A percentile compares a stretch with the other conserved stretches of the same genome.
Conservation (phyloP, 768 basidiomycete genomes). For the Suillus decipiens region DNA sequence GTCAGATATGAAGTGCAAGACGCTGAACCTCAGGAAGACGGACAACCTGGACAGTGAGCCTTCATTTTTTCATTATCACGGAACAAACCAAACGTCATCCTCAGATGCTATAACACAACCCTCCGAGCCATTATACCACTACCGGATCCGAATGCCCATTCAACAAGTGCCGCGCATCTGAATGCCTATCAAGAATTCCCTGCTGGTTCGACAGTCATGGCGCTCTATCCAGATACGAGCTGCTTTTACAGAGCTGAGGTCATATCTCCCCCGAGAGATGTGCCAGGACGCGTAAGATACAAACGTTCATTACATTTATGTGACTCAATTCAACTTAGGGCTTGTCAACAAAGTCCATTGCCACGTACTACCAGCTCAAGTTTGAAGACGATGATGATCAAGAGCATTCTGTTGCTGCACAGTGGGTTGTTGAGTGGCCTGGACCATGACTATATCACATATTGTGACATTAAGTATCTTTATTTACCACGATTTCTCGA, state of each 20-base stretch:
- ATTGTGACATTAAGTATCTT: slow-evolving; percentile 8
- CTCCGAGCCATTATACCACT: slow-evolving; percentile 75
- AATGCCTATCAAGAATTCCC: slow-evolving; percentile 73
- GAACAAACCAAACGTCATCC: slow-evolving; percentile 2
- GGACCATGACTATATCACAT: slow-evolving; percentile 27
- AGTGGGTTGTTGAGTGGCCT: slow-evolving; percentile 84
- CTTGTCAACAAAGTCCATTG: slow-evolving; percentile 47
- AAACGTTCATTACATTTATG: slow-evolving; percentile 8
- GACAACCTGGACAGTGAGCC: slow-evolving; percentile 60
- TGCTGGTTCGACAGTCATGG: slow-evolving; percentile 75
- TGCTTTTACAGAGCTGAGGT: slow-evolving; percentile 91
- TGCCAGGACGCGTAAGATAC: slow-evolving; percentile 40
- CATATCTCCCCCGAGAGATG: slow-evolving; percentile 60
- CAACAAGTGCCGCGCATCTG: slow-evolving; percentile 62
- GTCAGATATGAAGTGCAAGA: slow-evolving; percentile 84
- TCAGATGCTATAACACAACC: slow-evolving; percentile 68
- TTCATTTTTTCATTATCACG: background rate
- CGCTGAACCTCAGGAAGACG: slow-evolving; percentile 80
- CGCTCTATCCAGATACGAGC: slow-evolving; percentile 88
- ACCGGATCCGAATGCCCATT: slow-evolving; percentile 66
- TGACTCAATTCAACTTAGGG: slow-evolving; percentile 19
- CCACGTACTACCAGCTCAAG: slow-evolving; percentile 79
- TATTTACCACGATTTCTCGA: slow-evolving; percentile 19
- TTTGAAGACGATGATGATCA: slow-evolving; percentile 91
- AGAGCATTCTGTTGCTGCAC: slow-evolving; percentile 73